Evolutionary conservation across 495 filamentous ascomycete species (phyloP).

Genomic region (Bacidia gigantensis): DNA sequence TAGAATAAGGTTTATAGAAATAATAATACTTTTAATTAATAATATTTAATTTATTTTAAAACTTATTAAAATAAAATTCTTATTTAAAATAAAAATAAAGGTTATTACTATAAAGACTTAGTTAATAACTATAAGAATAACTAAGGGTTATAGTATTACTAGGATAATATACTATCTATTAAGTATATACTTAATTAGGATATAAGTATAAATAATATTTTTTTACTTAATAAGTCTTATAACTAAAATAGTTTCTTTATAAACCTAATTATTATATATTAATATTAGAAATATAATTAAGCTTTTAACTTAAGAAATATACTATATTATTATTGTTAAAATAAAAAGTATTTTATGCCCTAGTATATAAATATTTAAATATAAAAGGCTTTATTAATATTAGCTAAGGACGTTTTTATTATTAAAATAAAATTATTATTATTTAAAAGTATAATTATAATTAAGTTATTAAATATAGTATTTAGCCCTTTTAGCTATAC

Average conservation of each 20-base stretch:
- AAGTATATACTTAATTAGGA: too few species aligned
- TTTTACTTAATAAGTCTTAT: background rate
- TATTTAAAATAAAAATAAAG: background rate
- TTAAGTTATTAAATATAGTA: background rate
- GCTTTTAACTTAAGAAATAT: background rate
- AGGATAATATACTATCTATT: too few species aligned
- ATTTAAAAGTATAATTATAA: background rate
- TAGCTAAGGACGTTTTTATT: background rate
- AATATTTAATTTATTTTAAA: background rate
- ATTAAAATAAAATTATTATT: background rate
- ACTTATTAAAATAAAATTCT: background rate
- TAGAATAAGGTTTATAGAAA: background rate
- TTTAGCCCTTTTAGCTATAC: background rate
- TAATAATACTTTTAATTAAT: background rate
- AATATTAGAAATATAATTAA: background rate
- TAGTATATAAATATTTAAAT: background rate
- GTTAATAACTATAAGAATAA: background rate
- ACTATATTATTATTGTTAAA: conserved; percentile 1
- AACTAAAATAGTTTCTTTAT: conserved; percentile 1
- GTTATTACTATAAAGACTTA: background rate
- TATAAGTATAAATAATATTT: background rate
- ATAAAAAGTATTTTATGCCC: background rate
- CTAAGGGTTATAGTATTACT: background rate
- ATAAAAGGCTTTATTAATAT: background rate
- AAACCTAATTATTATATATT: background rate